Conservation (phyloP, 129 eudicot species). For the Silybum marianum region DNA sequence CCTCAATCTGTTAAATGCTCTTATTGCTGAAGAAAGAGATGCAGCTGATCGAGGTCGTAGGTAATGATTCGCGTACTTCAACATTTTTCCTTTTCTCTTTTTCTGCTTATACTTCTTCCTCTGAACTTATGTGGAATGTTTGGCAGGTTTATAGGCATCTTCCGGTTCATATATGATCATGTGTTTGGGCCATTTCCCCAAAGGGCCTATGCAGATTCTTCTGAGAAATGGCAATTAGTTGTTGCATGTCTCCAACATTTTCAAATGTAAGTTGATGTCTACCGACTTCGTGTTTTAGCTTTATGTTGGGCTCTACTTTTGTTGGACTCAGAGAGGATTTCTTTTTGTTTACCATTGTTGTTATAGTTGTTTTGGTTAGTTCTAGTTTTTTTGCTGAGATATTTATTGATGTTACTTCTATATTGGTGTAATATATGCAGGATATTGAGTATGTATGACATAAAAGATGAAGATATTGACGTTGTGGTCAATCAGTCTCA, state of each 20-base stretch:
- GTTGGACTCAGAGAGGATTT: background rate
- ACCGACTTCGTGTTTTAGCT: no score
- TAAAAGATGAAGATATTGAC: constrained; percentile 78
- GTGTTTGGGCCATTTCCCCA: constrained; percentile 97
- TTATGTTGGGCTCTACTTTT: constrained; percentile 1
- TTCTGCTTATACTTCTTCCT: background rate
- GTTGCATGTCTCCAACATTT: constrained; percentile 94
- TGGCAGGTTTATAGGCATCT: constrained; percentile 87
- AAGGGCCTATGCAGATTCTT: constrained; percentile 89
- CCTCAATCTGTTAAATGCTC: constrained; percentile 78
- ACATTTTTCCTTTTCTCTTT: background rate
- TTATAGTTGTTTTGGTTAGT: constrained; percentile 5
- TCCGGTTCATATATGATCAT: constrained; percentile 86
- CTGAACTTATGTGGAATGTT: constrained; percentile 7
- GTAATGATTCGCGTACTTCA: constrained; percentile 32
- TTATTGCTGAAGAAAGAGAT: constrained; percentile 91
- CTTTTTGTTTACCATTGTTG: background rate
- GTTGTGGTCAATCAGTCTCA: constrained; percentile 56
- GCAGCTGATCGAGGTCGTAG: constrained; percentile 86
- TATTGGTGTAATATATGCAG: constrained; percentile 37
- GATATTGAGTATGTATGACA: constrained; percentile 80
- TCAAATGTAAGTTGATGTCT: constrained; percentile 57
- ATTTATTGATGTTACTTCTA: background rate
- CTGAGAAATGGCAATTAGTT: constrained; percentile 95
- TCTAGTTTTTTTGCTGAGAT: constrained; percentile 3